These are phyloP conservation scores for Schwanniomyces pseudopolymorphus DNA, from an alignment of 805 yeast species.

Conservation along the genomic window DNA sequence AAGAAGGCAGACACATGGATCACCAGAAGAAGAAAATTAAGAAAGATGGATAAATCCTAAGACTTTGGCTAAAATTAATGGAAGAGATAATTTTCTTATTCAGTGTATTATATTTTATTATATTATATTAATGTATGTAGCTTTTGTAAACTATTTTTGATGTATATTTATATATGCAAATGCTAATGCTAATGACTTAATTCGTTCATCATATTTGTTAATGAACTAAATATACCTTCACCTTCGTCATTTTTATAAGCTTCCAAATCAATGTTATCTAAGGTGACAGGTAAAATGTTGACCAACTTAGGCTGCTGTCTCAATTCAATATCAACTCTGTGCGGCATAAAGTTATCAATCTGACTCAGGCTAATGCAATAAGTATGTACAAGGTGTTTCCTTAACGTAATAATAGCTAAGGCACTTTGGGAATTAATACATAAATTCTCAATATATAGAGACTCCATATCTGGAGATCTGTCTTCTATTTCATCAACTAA, in stretches of 20 bases:
- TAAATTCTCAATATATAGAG: background rate
- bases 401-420: slow-evolving; percentile 13
- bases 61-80: background rate
- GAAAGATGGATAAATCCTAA: slow-evolving; percentile 2
- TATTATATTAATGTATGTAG: background rate
- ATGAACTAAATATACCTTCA: slow-evolving; percentile 5
- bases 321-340: slow-evolving; percentile 31
- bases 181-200: slow-evolving; percentile 6
- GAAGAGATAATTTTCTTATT: background rate
- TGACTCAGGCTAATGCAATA: slow-evolving; percentile 20
- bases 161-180: background rate
- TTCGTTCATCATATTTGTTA: slow-evolving; percentile 11
- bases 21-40: slow-evolving; percentile 2
- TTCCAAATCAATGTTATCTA: slow-evolving; percentile 4
- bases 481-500: slow-evolving; percentile 22
- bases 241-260: slow-evolving; percentile 2
- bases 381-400: slow-evolving; percentile 17
- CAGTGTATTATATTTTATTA: background rate
- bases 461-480: slow-evolving; percentile 3
- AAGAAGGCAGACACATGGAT: slow-evolving; percentile 4
- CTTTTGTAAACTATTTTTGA: background rate
- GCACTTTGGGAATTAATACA: slow-evolving; percentile 10
- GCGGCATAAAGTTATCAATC: slow-evolving; percentile 27
- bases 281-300: slow-evolving; percentile 6
- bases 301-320: slow-evolving; percentile 25